These are phyloP conservation scores for Pseudogymnoascus pannorum DNA, from an alignment of 2,329 filamentous ascomycete species.

Conservation along the genomic window DNA sequence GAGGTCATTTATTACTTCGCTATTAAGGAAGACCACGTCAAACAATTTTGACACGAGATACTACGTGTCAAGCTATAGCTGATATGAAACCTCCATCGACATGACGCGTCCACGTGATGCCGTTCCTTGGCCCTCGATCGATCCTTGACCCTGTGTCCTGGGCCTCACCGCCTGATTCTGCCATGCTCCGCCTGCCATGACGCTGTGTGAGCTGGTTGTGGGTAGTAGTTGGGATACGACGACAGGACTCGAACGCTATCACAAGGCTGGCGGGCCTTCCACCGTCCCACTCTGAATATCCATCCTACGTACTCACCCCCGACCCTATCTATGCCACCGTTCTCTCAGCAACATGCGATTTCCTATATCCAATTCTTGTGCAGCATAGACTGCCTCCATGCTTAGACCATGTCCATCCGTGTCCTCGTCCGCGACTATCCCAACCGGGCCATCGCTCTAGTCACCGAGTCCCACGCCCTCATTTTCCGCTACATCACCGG, in stretches of 20 bases:
- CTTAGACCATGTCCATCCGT: constrained; percentile 27
- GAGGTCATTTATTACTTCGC: neutral
- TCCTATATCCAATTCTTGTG: neutral
- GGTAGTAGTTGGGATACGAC: neutral
- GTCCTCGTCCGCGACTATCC: constrained; percentile 66
- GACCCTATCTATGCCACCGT: neutral
- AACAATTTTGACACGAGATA: neutral
- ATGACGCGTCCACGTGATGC: neutral
- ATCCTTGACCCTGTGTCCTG: neutral
- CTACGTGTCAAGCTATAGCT: neutral
- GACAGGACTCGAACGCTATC: neutral
- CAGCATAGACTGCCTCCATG: neutral
- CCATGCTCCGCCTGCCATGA: neutral
- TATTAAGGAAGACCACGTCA: neutral
- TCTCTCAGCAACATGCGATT: neutral
- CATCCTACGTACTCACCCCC: neutral
- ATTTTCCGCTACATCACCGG: constrained; percentile 72
- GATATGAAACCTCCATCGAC: neutral
- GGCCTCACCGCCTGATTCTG: neutral
- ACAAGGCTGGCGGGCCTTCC: neutral
- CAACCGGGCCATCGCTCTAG: constrained; percentile 79
- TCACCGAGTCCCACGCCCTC: constrained; percentile 69
- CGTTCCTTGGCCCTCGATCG: neutral
- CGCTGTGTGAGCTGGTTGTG: neutral
- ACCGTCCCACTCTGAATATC: neutral